A percentile compares a stretch with the other conserved stretches of the same genome.
Conservation (phyloP, 2,329 filamentous ascomycete genomes). For the Berkeleyomyces rouxiae region DNA sequence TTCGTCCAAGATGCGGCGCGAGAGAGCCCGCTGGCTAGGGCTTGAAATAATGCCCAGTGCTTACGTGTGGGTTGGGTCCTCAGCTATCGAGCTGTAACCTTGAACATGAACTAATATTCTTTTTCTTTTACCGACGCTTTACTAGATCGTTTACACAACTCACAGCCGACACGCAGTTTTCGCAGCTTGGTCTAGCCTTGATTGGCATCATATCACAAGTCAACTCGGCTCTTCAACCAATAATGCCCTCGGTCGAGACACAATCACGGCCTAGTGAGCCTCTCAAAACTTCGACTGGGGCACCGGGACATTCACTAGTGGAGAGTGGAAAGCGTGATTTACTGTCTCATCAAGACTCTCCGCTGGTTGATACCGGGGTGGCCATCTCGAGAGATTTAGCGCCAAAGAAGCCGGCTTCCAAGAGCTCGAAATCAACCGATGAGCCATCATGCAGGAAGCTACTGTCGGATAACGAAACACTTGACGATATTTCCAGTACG, state of each 20-base stretch:
- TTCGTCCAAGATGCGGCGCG: slow-evolving; percentile 11
- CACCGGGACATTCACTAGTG: not conserved
- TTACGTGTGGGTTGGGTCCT: slow-evolving; percentile 21
- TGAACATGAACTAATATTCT: not conserved
- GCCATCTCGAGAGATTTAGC: not conserved
- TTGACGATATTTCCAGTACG: not conserved
- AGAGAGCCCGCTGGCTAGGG: slow-evolving; percentile 18
- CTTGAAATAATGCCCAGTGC: slow-evolving; percentile 21
- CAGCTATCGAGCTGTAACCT: not conserved
- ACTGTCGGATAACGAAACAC: not conserved
- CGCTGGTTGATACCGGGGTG: not conserved
- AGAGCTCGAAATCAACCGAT: not conserved
- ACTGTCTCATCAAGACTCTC: not conserved
- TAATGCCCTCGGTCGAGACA: not conserved
- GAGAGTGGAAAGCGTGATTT: not conserved
- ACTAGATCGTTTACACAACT: slow-evolving; percentile 49
- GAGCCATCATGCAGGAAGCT: not conserved
- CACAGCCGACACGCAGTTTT: slow-evolving; percentile 55
- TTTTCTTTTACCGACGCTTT: slow-evolving; percentile 1
- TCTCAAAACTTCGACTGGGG: not conserved
- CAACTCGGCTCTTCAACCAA: not conserved
- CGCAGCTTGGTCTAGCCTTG: slow-evolving; percentile 52
- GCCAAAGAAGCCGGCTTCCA: not conserved
- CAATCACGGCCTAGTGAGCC: not conserved
- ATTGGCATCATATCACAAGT: slow-evolving; percentile 47